These are phyloP conservation scores for Pythium phragmiticola DNA, from an alignment of 352 stramenopile genomes.

Conservation along the genomic window DNA sequence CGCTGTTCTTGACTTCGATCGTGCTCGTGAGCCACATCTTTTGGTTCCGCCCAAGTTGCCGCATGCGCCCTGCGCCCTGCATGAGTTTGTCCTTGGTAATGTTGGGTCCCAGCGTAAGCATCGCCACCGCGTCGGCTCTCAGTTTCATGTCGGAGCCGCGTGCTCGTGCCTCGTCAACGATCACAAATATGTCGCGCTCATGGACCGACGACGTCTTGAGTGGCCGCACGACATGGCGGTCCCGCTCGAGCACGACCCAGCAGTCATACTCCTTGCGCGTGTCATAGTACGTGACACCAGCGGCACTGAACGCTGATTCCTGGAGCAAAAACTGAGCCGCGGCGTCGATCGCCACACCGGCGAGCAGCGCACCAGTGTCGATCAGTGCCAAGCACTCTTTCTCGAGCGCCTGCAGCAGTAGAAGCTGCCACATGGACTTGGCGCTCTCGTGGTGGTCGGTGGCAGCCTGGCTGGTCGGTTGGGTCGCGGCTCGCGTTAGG, in stretches of 20 bases:
- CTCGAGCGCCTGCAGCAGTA: slow-evolving; percentile 44
- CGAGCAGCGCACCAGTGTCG: slow-evolving; percentile 82
- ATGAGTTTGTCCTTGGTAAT: slow-evolving; percentile 93
- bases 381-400: slow-evolving; percentile 67
- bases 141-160: slow-evolving; percentile 90
- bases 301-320: slow-evolving; percentile 21
- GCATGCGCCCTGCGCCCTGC: slow-evolving; percentile 87
- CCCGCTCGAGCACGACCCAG: slow-evolving; percentile 82
- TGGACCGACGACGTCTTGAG: slow-evolving; percentile 66
- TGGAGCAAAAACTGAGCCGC: slow-evolving; percentile 52
- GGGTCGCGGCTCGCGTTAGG: not conserved
- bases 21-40: slow-evolving; percentile 64
- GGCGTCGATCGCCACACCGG: slow-evolving; percentile 49
- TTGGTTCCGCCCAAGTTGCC: slow-evolving; percentile 74
- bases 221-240: slow-evolving; percentile 34
- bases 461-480: not conserved
- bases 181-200: slow-evolving; percentile 86
- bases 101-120: slow-evolving; percentile 83
- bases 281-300: slow-evolving; percentile 85
- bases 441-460: not conserved
- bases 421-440: slow-evolving; percentile 35
- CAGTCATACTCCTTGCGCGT: slow-evolving; percentile 43
- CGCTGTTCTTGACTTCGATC: slow-evolving; percentile 61
- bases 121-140: slow-evolving; percentile 46
- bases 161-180: slow-evolving; percentile 90